phyloP scores from a whole-genome alignment of 441 rosid species.

The Syzygium syzygioides region DNA sequence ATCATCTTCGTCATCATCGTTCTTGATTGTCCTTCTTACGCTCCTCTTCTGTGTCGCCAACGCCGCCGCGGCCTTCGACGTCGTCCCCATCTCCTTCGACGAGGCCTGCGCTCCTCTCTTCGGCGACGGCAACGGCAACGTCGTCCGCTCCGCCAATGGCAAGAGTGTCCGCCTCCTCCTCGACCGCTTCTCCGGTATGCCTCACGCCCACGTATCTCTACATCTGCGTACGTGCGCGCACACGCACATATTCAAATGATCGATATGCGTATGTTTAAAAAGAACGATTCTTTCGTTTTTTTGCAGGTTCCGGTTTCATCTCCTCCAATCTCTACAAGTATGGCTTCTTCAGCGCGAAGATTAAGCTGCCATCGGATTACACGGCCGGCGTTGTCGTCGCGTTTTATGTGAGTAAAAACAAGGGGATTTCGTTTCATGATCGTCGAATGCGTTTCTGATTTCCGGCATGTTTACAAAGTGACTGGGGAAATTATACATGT shows the following conservation, averaged over 20 bases:
- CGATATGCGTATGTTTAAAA: neutral
- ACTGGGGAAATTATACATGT: neutral
- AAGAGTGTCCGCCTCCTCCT: constrained; percentile 1
- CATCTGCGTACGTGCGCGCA: neutral
- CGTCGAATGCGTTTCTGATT: neutral
- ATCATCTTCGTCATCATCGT: neutral
- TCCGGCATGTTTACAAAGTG: neutral
- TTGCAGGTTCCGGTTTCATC: constrained; percentile 94
- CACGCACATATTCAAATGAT: neutral
- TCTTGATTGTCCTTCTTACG: neutral
- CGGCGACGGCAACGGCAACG: neutral
- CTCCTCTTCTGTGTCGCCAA: neutral
- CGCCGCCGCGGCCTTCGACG: neutral
- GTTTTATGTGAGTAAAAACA: constrained; percentile 63
- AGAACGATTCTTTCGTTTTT: neutral
- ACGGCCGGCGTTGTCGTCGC: constrained; percentile 99
- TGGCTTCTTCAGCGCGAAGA: constrained; percentile 91
- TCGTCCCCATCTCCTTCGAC: neutral
- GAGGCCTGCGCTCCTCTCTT: neutral
- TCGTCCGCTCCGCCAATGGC: neutral
- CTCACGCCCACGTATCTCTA: neutral
- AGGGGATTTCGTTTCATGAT: neutral
- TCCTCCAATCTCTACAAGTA: constrained; percentile 90
- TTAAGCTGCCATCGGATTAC: constrained; percentile 93
- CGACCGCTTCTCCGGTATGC: neutral